phyloP scores from a whole-genome alignment of 108 stramenopile species.

The Aurantiochytrium sp. region DNA sequence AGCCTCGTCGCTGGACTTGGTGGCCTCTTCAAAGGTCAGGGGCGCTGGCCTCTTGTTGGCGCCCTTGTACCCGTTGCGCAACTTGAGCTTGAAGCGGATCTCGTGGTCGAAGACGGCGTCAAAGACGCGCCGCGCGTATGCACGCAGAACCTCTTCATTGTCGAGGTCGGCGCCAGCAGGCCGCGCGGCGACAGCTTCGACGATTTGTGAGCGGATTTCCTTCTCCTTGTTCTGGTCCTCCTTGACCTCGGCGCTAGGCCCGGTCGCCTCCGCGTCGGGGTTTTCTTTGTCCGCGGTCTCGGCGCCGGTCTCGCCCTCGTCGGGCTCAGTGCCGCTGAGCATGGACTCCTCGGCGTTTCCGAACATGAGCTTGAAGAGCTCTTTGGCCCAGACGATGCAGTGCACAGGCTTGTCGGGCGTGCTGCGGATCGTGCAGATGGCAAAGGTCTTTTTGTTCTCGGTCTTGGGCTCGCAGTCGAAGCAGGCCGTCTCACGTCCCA shows the following conservation, averaged over 20 bases:
- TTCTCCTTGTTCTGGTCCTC: conserved; percentile 79
- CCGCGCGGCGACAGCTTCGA: background rate
- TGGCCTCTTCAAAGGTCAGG: background rate
- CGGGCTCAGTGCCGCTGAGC: conserved; percentile 65
- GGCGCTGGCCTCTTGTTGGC: conserved; percentile 72
- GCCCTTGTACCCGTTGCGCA: conserved; percentile 59
- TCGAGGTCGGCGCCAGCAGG: background rate
- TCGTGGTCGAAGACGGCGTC: conserved; percentile 38
- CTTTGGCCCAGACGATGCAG: conserved; percentile 99
- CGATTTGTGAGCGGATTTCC: background rate
- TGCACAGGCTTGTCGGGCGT: conserved; percentile 97
- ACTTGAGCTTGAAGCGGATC: conserved; percentile 9
- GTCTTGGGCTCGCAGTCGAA: conserved; percentile 95
- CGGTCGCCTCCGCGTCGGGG: conserved; percentile 33
- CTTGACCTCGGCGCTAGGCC: conserved; percentile 49
- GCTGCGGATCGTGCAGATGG: conserved; percentile 91
- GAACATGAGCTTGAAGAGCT: conserved; percentile 91
- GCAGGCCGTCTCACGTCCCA: conserved; percentile 79
- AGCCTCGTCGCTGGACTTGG: background rate
- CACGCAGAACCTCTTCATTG: background rate
- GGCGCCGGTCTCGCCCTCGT: conserved; percentile 31
- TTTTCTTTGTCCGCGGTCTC: background rate
- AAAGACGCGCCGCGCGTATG: conserved; percentile 10
- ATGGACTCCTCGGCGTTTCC: conserved; percentile 73
- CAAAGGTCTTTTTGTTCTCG: conserved; percentile 84